Base-by-base conservation (phyloP, 495 filamentous ascomycete genomes). In the Thozetella sp. region DNA sequence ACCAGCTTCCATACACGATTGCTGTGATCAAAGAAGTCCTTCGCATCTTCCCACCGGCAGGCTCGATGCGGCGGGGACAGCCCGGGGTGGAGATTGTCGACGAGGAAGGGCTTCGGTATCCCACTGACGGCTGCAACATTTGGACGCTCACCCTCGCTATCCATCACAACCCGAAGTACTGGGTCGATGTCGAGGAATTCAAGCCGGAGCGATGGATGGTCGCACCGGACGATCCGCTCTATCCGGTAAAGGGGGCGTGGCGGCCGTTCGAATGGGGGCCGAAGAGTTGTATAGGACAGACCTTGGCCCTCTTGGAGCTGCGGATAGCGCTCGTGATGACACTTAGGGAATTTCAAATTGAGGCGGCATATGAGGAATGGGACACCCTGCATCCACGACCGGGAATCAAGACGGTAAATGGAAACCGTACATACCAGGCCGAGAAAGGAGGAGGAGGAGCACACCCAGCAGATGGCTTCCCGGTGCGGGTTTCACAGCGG, bases 241-340 rank as follows among this genome's bases (percentile, higher is more conserved):
- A 66, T 6, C 72, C 73, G 46, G 67, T 68, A 19, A 63, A 68
- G 37, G 70, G 64, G 25, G 67, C 71, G 0, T 78, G 70, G 71
- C 52, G 77, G 19, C 65, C 76, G 1, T 80, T 80, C 51, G 72
- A 77, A 62, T 70, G 63, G 2, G 78, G 78, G 0, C 76, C 72
- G 0, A 67, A 72, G n/a, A 71, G 64, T 51, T 79, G 79, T 40
- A 75, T 80, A 25, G 79, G 75, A 1, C 74, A 82, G 56, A 75
- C 72, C 22, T 61, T 82, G 19, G 76, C 67, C 2, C 63, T 71
- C 50, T 22, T 73, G 2, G 77, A 81, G 45, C 58, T 74, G 1
- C 67, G 72, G 43, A 63, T 75, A 11, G 69, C 69, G 22, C 34
- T 76, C 19, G 67, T 67, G 0, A 67, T 73, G 66, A 65, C 69